Conservation (phyloP, 1,139 yeast genomes). For the Blastobotrys niveus region DNA sequence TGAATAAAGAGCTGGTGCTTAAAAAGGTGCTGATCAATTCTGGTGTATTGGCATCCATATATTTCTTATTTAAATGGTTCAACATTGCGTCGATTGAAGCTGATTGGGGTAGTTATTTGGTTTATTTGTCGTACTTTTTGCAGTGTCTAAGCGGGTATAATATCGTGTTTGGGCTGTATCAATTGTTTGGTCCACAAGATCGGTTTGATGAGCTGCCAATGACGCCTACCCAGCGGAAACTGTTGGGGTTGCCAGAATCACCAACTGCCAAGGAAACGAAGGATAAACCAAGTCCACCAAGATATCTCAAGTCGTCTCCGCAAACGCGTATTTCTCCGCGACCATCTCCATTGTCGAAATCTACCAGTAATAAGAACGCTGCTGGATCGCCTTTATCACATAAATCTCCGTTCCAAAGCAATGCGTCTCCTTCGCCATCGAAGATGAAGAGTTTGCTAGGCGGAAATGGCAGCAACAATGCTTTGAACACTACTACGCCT, state of each 20-base stretch:
- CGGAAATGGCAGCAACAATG: not conserved
- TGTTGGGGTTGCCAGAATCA: constrained; percentile 39
- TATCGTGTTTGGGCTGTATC: constrained; percentile 34
- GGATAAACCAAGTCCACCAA: constrained; percentile 29
- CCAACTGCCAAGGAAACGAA: constrained; percentile 21
- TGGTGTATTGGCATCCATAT: constrained; percentile 29
- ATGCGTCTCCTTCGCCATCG: constrained; percentile 1
- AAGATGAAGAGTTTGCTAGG: not conserved
- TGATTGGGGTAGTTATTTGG: constrained; percentile 1
- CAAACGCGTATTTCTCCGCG: constrained; percentile 25
- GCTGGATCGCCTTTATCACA: constrained; percentile 18
- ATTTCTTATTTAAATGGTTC: constrained; percentile 29
- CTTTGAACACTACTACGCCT: not conserved
- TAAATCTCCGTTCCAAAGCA: constrained; percentile 7
- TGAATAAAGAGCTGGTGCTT: constrained; percentile 37
- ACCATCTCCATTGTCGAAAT: constrained; percentile 30
- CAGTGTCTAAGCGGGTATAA: constrained; percentile 38
- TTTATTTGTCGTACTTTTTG: constrained; percentile 15
- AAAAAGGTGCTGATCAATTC: constrained; percentile 34
- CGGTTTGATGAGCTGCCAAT: constrained; percentile 39
- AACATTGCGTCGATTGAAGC: constrained; percentile 14
- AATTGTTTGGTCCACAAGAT: constrained; percentile 35
- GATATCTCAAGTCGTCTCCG: constrained; percentile 28
- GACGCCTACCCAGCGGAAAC: constrained; percentile 39
- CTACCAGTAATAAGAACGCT: constrained; percentile 15